Percentiles rank a stretch among this genome's conserved stretches.
These are phyloP conservation scores for Phialocephala subalpina DNA, from an alignment of 2,329 filamentous ascomycete genomes.

Conservation along the genomic window DNA sequence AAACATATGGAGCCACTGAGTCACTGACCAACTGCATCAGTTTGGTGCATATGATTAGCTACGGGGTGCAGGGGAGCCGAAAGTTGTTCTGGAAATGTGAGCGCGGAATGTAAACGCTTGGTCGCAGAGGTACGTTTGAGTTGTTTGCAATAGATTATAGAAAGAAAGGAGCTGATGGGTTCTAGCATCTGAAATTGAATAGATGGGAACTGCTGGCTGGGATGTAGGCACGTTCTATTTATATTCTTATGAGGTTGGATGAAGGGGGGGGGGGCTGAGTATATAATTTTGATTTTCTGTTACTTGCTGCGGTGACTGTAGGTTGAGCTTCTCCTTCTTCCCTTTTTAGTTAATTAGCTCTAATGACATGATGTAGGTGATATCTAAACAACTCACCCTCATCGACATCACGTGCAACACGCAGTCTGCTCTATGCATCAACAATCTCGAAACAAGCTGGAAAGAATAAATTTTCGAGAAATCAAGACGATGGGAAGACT, in stretches of 20 bases:
- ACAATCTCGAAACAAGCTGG: conserved; percentile 43
- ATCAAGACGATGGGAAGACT: conserved; percentile 47
- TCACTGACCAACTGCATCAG: conserved; percentile 53
- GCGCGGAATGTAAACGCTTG: conserved; percentile 51
- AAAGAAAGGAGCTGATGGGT: conserved; percentile 23
- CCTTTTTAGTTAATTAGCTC: conserved; percentile 10
- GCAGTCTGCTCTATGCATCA: conserved; percentile 30
- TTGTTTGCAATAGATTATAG: too few species aligned
- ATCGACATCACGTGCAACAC: conserved; percentile 29
- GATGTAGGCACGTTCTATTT: conserved; percentile 54
- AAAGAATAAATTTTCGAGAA: conserved; percentile 52
- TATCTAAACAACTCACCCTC: conserved; percentile 28
- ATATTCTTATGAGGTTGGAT: conserved; percentile 51
- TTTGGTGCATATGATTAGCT: conserved; percentile 50
- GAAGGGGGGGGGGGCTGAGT: conserved; percentile 54
- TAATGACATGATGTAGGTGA: conserved; percentile 25
- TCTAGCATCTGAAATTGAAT: conserved; percentile 42
- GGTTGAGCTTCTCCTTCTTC: conserved; percentile 24
- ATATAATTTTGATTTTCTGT: conserved; percentile 50
- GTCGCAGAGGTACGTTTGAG: conserved; percentile 44
- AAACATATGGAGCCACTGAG: conserved; percentile 47
- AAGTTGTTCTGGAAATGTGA: conserved; percentile 55
- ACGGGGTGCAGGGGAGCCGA: conserved; percentile 44
- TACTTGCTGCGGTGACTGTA: conserved; percentile 48
- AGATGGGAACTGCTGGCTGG: conserved; percentile 51